phyloP scores from a whole-genome alignment of 2,329 filamentous ascomycete species.

The Cordyceps militaris region DNA sequence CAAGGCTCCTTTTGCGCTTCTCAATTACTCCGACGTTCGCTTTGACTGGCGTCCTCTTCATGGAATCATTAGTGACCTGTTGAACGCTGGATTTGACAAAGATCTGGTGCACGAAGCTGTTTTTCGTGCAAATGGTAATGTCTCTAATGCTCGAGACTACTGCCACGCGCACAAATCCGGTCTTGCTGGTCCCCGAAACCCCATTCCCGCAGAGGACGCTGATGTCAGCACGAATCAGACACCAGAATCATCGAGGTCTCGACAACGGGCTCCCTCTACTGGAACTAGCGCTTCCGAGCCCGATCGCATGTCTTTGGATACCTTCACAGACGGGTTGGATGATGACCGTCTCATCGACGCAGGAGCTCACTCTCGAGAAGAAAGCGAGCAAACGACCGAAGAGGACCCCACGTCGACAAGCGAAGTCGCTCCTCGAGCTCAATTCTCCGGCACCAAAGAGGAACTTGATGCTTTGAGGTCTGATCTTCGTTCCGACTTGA shows the following conservation, averaged over 20 bases:
- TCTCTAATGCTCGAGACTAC: constrained; percentile 61
- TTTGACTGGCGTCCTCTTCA: constrained; percentile 40
- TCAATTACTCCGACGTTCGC: constrained; percentile 35
- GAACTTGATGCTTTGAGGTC: constrained; percentile 71
- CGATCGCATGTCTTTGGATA: constrained; percentile 34
- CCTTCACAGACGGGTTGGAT: constrained; percentile 23
- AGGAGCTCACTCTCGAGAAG: constrained; percentile 9
- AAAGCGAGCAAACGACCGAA: not conserved
- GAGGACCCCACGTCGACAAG: not conserved
- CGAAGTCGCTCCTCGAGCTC: not conserved
- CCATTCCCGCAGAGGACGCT: constrained; percentile 56
- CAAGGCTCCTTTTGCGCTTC: constrained; percentile 36
- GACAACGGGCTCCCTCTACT: constrained; percentile 19
- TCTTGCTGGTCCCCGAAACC: constrained; percentile 54
- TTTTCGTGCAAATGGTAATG: constrained; percentile 70
- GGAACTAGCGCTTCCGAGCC: constrained; percentile 22
- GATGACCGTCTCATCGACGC: constrained; percentile 20
- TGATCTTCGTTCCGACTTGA: constrained; percentile 66
- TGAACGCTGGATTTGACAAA: constrained; percentile 34
- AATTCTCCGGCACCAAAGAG: constrained; percentile 48
- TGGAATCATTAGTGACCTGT: constrained; percentile 26
- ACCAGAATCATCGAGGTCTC: constrained; percentile 24
- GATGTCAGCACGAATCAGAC: constrained; percentile 42
- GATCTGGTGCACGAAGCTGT: constrained; percentile 70
- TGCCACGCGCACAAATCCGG: constrained; percentile 57